phyloP scores from a whole-genome alignment of 1,139 yeast genomes.

The Suhomyces yuchorum region DNA sequence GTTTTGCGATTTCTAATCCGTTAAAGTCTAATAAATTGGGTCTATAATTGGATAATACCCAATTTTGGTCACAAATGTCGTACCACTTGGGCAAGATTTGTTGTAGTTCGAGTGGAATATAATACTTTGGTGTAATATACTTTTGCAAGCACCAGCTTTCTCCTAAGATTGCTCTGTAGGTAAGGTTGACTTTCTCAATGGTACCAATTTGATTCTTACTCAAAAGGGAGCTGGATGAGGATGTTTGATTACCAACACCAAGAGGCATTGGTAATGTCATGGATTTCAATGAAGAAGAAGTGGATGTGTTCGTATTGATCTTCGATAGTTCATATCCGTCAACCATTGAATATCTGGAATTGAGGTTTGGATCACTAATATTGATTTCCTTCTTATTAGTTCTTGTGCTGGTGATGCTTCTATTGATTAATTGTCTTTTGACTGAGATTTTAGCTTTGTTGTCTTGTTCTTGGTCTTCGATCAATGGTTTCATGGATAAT shows the following conservation, averaged over 20 bases:
- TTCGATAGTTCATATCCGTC: conserved; percentile 54
- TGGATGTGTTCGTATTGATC: conserved; percentile 47
- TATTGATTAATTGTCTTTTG: conserved; percentile 44
- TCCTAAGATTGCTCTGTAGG: conserved; percentile 53
- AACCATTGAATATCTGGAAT: conserved; percentile 46
- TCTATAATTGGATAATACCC: conserved; percentile 49
- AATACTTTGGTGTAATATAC: conserved; percentile 30
- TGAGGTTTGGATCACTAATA: conserved; percentile 24
- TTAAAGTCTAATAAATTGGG: conserved; percentile 69
- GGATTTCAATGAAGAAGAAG: conserved; percentile 40
- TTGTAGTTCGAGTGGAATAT: conserved; percentile 31
- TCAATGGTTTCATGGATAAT: conserved; percentile 42
- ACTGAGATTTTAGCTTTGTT: conserved; percentile 14
- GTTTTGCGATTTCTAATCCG: conserved; percentile 82
- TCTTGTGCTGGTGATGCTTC: conserved; percentile 44
- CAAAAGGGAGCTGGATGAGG: conserved; percentile 41
- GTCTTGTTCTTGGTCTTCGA: conserved; percentile 24
- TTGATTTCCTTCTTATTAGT: conserved; percentile 27
- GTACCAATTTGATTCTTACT: conserved; percentile 41
- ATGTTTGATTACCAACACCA: conserved; percentile 46
- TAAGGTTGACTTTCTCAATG: conserved; percentile 48
- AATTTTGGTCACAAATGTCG: conserved; percentile 44
- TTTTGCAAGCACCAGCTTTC: conserved; percentile 49
- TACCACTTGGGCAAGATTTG: conserved; percentile 41
- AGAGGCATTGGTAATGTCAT: conserved; percentile 46